phyloP scores from a whole-genome alignment of 306 rosid species.

The Pterocarpus santalinus region DNA sequence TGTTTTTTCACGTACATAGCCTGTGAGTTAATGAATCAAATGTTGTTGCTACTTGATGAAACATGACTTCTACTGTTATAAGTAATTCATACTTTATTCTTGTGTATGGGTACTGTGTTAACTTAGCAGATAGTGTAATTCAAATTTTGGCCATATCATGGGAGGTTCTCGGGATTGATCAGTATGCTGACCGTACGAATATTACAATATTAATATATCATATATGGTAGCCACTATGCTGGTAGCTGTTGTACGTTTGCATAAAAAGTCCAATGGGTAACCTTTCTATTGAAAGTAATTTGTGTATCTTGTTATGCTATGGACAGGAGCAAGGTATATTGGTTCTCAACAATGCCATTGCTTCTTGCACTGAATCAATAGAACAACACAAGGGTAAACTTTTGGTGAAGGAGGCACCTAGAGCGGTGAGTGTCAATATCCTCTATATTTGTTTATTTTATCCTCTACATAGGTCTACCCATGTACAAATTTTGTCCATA shows the following conservation, averaged over 20 bases:
- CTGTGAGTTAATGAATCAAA: neutral
- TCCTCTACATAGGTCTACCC: neutral
- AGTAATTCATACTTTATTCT: neutral
- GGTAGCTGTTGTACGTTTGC: constrained; percentile 17
- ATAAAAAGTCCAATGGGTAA: neutral
- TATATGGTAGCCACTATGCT: neutral
- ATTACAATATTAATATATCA: neutral
- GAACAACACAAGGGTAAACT: constrained; percentile 92
- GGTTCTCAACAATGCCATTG: constrained; percentile 78
- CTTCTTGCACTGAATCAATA: constrained; percentile 76
- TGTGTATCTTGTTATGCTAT: constrained; percentile 34
- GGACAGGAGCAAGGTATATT: constrained; percentile 90
- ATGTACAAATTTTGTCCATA: neutral
- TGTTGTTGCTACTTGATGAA: constrained; percentile 1
- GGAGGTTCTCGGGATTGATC: neutral
- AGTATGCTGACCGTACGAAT: neutral
- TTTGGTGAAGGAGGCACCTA: constrained; percentile 82
- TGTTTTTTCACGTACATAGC: neutral
- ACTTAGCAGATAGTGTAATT: neutral
- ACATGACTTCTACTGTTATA: neutral
- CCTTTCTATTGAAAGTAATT: constrained; percentile 20
- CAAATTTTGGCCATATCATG: neutral
- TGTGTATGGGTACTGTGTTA: constrained; percentile 7
- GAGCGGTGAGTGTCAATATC: constrained; percentile 80
- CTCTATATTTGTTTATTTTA: constrained; percentile 21